Base-by-base conservation (phyloP, 306 rosid species). In the Lupinus albus region DNA sequence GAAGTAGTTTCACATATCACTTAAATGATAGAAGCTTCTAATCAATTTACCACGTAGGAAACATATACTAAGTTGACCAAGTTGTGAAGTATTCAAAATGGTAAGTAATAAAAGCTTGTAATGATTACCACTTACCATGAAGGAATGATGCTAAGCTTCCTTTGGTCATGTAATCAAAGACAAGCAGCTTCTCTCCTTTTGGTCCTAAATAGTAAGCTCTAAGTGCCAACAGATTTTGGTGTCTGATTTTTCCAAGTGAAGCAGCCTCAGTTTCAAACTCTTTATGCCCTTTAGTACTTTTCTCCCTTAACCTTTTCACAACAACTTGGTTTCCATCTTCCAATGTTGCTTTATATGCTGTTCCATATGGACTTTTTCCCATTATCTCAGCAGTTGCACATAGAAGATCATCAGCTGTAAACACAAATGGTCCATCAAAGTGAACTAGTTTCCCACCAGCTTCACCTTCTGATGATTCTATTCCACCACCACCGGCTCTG, bases 331-430 rank as follows among this genome's bases (percentile, higher is more conserved):
- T 75, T 1, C 89, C 93, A 83, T 91, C 95, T 64, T 91, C 97
- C 51, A 91, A 53, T 52, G 93, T 86, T 35, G 97, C 95, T 75
- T 91, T 91, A 51, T 91, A 91, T 8, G 95, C 95, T 30, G 97
- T 91, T 47, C 97, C 97, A 82, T 80, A 89, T 7, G 96, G 82
- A 68, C 89, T 89, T 72, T 87, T 91, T 0, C 97, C 97, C 91
- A 91, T 88, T 51, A 91, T 91, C 84, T 91, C 97, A 5, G 97
- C 97, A 38, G 95, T 88, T 9, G 97, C 95, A 64, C 97, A 91
- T 67, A 91, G 41, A 5, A 91, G 87, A 73, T 91, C 97, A 78
- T 91, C 97, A 51, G 95, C 95, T 21, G 97, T 84, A 63, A 91
- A 91, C 33, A 86, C 89, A 67, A 91, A 91, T 3, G 93, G 95